Percentiles rank a stretch among this genome's conserved stretches.
phyloP scores from a whole-genome alignment of 2,329 filamentous ascomycete genomes.

The Fusarium sp. region DNA sequence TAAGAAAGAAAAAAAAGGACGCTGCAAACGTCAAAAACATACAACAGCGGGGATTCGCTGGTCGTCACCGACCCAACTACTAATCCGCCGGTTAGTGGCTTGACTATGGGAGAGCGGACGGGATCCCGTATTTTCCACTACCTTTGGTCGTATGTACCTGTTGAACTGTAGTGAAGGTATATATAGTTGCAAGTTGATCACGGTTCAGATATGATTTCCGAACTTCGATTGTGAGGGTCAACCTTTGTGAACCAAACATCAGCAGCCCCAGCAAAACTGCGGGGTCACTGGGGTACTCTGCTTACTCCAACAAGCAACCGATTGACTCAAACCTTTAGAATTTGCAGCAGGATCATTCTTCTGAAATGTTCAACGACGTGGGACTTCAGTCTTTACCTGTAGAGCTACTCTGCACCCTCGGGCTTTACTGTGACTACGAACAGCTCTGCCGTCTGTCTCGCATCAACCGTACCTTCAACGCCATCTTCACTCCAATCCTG shows the following conservation, averaged over 20 bases:
- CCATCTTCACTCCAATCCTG: not conserved
- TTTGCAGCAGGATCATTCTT: no score
- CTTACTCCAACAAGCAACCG: not conserved
- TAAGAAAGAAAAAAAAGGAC: not conserved
- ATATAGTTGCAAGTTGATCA: no score
- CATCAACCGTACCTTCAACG: not conserved
- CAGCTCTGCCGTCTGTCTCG: not conserved
- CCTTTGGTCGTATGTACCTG: not conserved
- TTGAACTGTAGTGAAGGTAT: not conserved
- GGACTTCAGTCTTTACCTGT: not conserved
- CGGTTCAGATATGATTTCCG: no score
- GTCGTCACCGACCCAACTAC: not conserved
- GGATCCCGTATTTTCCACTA: not conserved
- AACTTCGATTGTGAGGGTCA: no score
- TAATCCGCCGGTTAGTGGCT: not conserved
- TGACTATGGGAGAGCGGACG: not conserved
- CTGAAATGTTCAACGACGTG: no score
- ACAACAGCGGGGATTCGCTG: not conserved
- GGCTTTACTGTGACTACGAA: not conserved
- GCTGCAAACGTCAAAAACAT: not conserved
- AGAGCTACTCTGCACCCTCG: not conserved
- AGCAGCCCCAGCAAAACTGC: no score
- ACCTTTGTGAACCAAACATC: no score
- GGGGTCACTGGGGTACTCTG: no score
- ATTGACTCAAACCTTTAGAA: rapidly evolving